Evolutionary conservation across 1,284 basidiomycete species (phyloP).

Genomic region (Macrocystidia cucumis): DNA sequence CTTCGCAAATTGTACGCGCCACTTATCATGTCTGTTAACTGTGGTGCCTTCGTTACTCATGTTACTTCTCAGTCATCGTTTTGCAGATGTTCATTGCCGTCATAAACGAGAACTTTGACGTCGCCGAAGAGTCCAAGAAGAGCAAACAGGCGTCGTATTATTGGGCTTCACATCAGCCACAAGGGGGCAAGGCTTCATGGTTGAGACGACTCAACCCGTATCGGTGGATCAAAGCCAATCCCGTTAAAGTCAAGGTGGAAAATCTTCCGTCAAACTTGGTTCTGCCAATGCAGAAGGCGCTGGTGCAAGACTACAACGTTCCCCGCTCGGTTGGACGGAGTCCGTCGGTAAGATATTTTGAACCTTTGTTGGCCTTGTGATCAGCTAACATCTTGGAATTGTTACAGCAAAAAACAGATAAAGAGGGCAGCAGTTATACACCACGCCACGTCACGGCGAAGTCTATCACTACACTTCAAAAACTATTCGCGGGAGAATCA

Average conservation of each 20-base stretch:
- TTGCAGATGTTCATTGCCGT: constrained; percentile 98
- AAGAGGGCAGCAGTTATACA: constrained; percentile 17
- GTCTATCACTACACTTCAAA: constrained; percentile 54
- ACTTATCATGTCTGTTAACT: constrained; percentile 7
- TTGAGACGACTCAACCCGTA: constrained; percentile 84
- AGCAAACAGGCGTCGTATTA: constrained; percentile 73
- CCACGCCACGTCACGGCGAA: constrained; percentile 43
- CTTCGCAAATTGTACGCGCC: constrained; percentile 81
- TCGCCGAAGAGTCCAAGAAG: constrained; percentile 89
- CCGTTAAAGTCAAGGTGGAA: constrained; percentile 68
- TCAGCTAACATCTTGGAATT: too few relatives aligned
- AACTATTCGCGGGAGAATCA: constrained; percentile 59
- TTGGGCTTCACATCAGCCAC: constrained; percentile 48
- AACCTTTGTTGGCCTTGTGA: too few relatives aligned
- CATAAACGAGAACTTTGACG: constrained; percentile 95
- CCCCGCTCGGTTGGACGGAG: constrained; percentile 24
- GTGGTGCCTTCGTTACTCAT: constrained; percentile 4
- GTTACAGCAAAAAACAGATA: too few relatives aligned
- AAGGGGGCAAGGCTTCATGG: constrained; percentile 58
- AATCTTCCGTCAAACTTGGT: constrained; percentile 67
- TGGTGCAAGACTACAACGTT: constrained; percentile 56
- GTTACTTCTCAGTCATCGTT: constrained; percentile 71
- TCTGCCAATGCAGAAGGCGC: constrained; percentile 67
- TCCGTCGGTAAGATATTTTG: too few relatives aligned
- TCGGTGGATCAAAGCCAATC: constrained; percentile 67